These are phyloP conservation scores for Blepharisma undulans DNA, from an alignment of 169 alveolate genomes.

Conservation along the genomic window DNA sequence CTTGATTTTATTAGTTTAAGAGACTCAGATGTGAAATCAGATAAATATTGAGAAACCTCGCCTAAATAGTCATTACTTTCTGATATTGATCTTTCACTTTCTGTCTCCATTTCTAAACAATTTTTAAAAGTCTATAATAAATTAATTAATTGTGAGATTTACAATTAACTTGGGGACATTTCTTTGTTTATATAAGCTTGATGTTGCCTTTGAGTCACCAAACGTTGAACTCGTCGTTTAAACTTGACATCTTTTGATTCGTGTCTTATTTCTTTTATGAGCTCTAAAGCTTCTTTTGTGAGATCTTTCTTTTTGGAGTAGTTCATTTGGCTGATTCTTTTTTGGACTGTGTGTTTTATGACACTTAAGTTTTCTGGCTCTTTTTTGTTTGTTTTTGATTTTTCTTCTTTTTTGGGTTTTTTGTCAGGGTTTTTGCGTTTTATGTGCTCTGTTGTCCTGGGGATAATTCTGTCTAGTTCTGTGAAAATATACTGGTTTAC, in stretches of 20 bases:
- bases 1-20: neutral
- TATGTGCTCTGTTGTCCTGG: neutral
- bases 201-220: neutral
- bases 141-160: neutral
- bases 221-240: neutral
- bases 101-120: neutral
- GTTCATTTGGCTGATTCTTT: neutral
- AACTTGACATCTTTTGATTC: neutral
- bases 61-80: constrained; percentile 14
- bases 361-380: neutral
- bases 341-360: neutral
- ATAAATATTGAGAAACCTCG: neutral
- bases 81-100: neutral
- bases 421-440: neutral
- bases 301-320: neutral
- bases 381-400: neutral
- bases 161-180: neutral
- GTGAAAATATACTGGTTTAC: neutral
- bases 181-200: neutral
- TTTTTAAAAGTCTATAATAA: neutral
- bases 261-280: neutral
- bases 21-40: neutral
- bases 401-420: neutral
- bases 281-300: neutral
- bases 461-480: neutral